Conservation (phyloP, 257 asterid genomes). For the Ocimum tenuiflorum region DNA sequence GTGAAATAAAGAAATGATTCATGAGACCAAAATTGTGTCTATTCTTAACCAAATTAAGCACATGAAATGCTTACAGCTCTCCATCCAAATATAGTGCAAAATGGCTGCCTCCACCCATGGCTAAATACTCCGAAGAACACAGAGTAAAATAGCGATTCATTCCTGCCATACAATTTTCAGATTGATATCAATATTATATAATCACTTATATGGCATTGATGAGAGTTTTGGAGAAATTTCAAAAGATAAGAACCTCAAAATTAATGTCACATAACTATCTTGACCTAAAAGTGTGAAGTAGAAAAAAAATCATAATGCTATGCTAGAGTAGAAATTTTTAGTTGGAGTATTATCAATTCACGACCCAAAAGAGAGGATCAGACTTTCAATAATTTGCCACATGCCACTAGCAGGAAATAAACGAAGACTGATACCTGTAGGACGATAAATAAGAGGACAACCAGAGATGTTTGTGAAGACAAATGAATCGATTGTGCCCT, state of each 20-base stretch:
- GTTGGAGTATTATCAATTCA: too few relatives aligned
- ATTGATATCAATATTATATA: not conserved
- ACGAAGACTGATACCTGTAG: conserved; percentile 55
- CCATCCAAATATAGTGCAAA: conserved; percentile 86
- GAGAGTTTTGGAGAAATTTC: not conserved
- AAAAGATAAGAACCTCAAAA: too few relatives aligned
- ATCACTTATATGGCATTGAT: not conserved
- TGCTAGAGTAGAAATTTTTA: too few relatives aligned
- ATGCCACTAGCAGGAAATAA: conserved; percentile 10
- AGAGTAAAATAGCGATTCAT: conserved; percentile 70
- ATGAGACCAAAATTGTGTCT: not conserved
- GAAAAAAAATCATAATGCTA: too few relatives aligned
- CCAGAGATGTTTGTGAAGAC: conserved; percentile 78
- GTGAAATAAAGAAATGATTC: not conserved
- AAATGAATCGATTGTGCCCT: conserved; percentile 71
- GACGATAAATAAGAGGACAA: conserved; percentile 56
- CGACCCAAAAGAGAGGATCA: not conserved
- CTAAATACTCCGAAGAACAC: conserved; percentile 71
- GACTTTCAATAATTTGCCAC: not conserved
- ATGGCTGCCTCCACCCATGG: conserved; percentile 93
- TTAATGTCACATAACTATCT: too few relatives aligned
- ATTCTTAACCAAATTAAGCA: not conserved
- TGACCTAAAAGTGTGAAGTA: too few relatives aligned
- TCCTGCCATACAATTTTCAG: conserved; percentile 35
- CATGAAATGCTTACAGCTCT: conserved; percentile 61